Conservation (phyloP, 805 yeast genomes). For the Pichia rugopelliculosa region DNA sequence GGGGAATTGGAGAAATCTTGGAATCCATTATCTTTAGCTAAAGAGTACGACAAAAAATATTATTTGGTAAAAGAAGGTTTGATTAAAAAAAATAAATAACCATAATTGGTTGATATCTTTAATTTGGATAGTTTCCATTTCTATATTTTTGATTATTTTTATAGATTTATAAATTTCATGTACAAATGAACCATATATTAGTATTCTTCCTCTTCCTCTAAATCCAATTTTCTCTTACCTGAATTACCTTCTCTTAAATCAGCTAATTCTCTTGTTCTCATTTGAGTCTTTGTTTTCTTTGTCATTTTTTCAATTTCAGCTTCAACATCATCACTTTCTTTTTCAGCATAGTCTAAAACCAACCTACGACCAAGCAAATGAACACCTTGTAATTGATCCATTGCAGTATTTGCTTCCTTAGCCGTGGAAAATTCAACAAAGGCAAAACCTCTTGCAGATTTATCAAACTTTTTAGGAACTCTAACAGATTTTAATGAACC, state of each 20-base stretch:
- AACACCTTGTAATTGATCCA: conserved; percentile 90
- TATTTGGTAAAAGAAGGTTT: conserved; percentile 42
- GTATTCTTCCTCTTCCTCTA: conserved; percentile 41
- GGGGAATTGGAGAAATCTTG: conserved; percentile 39
- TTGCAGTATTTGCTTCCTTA: conserved; percentile 89
- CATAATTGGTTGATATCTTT: background rate
- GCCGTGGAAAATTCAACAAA: conserved; percentile 85
- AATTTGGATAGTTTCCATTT: background rate
- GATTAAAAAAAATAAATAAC: conserved; percentile 29
- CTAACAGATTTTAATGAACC: conserved; percentile 93
- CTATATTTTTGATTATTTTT: background rate
- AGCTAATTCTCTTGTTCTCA: conserved; percentile 65
- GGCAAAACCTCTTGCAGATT: conserved; percentile 94
- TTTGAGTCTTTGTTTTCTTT: conserved; percentile 73
- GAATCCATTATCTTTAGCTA: conserved; percentile 33
- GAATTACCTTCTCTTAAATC: conserved; percentile 53
- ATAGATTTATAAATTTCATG: background rate
- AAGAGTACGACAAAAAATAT: conserved; percentile 29
- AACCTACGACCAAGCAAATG: conserved; percentile 93
- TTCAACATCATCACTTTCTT: conserved; percentile 76
- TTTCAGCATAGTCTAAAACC: conserved; percentile 87
- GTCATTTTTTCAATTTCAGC: conserved; percentile 90
- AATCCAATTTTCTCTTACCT: conserved; percentile 64
- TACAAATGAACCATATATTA: background rate
- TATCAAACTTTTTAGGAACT: conserved; percentile 93